Percentiles rank a stretch among this genome's conserved stretches.
phyloP scores from a whole-genome alignment of 306 rosid genomes.

The Senna tora region DNA sequence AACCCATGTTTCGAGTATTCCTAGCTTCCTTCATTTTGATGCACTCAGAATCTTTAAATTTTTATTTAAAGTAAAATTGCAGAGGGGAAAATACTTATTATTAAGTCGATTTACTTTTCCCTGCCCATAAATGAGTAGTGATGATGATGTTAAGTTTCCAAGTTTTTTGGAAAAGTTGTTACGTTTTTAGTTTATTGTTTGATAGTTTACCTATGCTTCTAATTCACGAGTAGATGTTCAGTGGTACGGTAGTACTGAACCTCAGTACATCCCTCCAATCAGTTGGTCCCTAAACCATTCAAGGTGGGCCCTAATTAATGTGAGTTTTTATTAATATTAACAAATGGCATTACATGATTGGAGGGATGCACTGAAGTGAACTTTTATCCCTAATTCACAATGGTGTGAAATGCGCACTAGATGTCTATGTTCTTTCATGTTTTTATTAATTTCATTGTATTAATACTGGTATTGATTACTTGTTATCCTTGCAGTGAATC shows the following conservation, averaged over 20 bases:
- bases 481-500: constrained; percentile 18
- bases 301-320: no score
- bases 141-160: neutral
- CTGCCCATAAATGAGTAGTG: neutral
- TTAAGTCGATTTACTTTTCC: neutral
- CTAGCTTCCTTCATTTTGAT: neutral
- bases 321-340: no score
- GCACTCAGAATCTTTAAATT: neutral
- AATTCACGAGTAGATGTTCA: no score
- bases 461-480: neutral
- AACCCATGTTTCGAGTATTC: neutral
- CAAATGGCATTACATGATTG: no score
- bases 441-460: neutral
- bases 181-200: no score
- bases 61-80: neutral
- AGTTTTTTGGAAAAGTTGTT: neutral
- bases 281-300: no score
- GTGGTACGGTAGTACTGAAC: no score
- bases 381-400: no score
- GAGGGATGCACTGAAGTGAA: no score
- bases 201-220: no score
- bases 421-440: neutral
- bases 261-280: no score
- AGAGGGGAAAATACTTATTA: neutral
- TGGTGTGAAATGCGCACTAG: neutral